Percentiles rank a stretch among this genome's conserved stretches.
Conservation (phyloP, 2,329 filamentous ascomycete genomes). For the Penicillium frequentans region DNA sequence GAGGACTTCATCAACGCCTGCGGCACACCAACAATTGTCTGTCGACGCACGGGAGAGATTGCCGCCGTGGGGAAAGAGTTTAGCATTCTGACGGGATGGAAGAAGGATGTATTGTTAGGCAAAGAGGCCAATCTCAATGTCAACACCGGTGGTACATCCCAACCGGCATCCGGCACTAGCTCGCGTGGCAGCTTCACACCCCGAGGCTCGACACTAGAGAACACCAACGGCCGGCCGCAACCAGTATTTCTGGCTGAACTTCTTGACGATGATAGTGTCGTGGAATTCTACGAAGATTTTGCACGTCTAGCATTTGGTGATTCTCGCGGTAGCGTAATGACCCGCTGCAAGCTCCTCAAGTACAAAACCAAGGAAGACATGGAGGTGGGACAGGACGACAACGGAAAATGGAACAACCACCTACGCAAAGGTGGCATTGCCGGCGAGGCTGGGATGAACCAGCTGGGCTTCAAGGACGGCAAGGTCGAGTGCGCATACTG, state of each 20-base stretch:
- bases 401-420: constrained; percentile 46
- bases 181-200: constrained; percentile 52
- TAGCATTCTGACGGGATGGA: constrained; percentile 92
- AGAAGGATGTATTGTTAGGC: constrained; percentile 82
- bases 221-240: constrained; percentile 57
- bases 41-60: constrained; percentile 89
- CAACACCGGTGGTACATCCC: constrained; percentile 63
- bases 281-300: constrained; percentile 96
- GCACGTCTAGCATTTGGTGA: constrained; percentile 90
- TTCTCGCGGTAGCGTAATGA: constrained; percentile 78
- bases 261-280: constrained; percentile 87
- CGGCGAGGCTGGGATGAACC: constrained; percentile 68
- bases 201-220: constrained; percentile 39
- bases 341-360: constrained; percentile 82
- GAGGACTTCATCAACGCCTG: constrained; percentile 88
- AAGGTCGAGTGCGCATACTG: constrained; percentile 94
- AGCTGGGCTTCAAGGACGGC: constrained; percentile 76
- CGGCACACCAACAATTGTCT: constrained; percentile 88
- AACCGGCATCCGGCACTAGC: constrained; percentile 39
- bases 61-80: constrained; percentile 96
- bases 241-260: constrained; percentile 90
- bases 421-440: constrained; percentile 48
- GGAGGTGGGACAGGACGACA: constrained; percentile 47
- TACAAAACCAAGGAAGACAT: constrained; percentile 73
- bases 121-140: constrained; percentile 85